Percentiles rank a stretch among this genome's conserved stretches.
Evolutionary conservation across 768 basidiomycete species (phyloP).

Genomic region (Coprinopsis marcescibilis): DNA sequence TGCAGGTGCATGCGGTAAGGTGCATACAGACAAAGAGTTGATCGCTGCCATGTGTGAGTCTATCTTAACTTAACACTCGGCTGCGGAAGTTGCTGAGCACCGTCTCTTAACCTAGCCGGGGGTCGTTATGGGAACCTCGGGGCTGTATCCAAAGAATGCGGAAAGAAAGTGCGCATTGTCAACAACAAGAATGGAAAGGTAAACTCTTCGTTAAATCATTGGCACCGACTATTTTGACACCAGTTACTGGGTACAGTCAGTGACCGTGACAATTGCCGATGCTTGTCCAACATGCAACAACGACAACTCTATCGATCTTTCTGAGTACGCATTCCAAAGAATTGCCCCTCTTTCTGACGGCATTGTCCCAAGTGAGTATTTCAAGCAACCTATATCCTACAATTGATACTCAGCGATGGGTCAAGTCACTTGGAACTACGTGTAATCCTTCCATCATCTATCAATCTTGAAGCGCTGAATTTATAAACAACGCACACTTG

Average conservation of each 20-base stretch:
- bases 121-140: slow-evolving; percentile 45
- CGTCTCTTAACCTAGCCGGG: slow-evolving; percentile 34
- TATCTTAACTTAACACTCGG: not conserved
- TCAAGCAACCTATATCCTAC: slow-evolving; percentile 1
- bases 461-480: no score
- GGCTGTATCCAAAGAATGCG: slow-evolving; percentile 54
- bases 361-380: slow-evolving; percentile 47
- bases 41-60: slow-evolving; percentile 61
- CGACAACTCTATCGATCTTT: slow-evolving; percentile 67
- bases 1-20: slow-evolving; percentile 75
- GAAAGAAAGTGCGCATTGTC: slow-evolving; percentile 54
- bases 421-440: slow-evolving; percentile 34
- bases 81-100: slow-evolving; percentile 10
- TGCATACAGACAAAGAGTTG: slow-evolving; percentile 47
- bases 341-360: slow-evolving; percentile 51
- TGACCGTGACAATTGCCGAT: slow-evolving; percentile 66
- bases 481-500: no score
- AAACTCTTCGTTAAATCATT: no score
- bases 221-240: not conserved
- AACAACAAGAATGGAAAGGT: slow-evolving; percentile 55
- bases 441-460: slow-evolving; percentile 19
- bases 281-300: slow-evolving; percentile 76
- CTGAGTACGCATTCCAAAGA: slow-evolving; percentile 56
- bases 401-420: slow-evolving; percentile 9
- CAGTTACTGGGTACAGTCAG: slow-evolving; percentile 22